These are phyloP conservation scores for Apostasia shenzhenica DNA, from an alignment of 106 monocot genomes.

Conservation along the genomic window DNA sequence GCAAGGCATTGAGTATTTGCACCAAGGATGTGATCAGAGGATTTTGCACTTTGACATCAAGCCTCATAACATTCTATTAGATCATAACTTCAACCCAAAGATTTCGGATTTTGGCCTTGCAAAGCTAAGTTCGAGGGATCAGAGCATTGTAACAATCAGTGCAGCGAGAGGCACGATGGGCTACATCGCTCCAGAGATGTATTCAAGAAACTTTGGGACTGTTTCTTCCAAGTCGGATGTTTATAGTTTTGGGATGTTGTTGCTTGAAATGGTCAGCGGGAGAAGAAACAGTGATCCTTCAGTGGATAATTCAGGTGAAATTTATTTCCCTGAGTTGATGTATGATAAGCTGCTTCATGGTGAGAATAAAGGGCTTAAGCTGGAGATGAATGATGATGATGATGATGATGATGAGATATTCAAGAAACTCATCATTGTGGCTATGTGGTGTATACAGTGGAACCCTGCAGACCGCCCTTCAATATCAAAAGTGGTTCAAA, in stretches of 20 bases:
- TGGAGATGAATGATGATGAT: neutral
- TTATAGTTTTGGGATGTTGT: conserved; percentile 7
- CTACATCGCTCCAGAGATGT: neutral
- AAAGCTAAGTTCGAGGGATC: conserved; percentile 5
- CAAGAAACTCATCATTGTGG: neutral
- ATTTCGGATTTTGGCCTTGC: conserved; percentile 10
- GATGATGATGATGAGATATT: neutral
- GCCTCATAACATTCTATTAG: conserved; percentile 27
- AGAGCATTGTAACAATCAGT: conserved; percentile 2
- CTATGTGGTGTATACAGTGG: conserved; percentile 12
- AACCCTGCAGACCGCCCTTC: conserved; percentile 5
- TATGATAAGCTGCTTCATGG: neutral
- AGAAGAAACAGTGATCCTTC: conserved; percentile 5
- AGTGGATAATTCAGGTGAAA: neutral
- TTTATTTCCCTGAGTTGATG: conserved; percentile 5
- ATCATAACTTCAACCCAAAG: conserved; percentile 4
- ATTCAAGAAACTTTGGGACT: conserved; percentile 7
- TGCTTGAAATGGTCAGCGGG: conserved; percentile 3
- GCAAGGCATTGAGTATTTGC: conserved; percentile 4
- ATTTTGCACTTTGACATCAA: conserved; percentile 10
- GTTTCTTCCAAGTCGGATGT: conserved; percentile 11
- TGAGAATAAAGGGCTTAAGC: neutral
- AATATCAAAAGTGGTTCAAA: conserved; percentile 5
- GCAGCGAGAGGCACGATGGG: conserved; percentile 3
- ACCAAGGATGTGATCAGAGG: conserved; percentile 12